Evolutionary conservation across 2,329 filamentous ascomycete genomes (phyloP).

Genomic region (Chrysosphaeria jannelii): DNA sequence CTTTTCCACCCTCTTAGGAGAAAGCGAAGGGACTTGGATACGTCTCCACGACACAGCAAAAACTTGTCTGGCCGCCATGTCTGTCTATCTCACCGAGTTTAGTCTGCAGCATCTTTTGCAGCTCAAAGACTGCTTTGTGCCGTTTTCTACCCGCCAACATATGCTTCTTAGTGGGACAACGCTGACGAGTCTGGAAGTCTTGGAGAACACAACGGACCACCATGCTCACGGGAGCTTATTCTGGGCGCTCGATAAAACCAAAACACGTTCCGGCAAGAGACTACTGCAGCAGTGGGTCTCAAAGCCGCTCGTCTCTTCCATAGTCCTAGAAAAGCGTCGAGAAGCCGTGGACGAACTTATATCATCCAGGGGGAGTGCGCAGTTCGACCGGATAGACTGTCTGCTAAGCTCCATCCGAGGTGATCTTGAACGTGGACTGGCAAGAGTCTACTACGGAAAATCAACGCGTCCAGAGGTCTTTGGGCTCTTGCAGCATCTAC

Average conservation of each 20-base stretch:
- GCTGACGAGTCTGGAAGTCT: constrained; percentile 76
- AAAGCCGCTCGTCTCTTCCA: constrained; percentile 52
- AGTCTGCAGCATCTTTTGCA: constrained; percentile 87
- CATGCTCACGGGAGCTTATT: constrained; percentile 66
- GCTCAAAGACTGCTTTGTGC: constrained; percentile 86
- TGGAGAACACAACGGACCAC: constrained; percentile 77
- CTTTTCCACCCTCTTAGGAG: too few relatives aligned
- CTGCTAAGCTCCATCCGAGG: constrained; percentile 31
- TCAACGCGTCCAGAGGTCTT: constrained; percentile 74
- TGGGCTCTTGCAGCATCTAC: constrained; percentile 56
- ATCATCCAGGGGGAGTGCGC: constrained; percentile 26
- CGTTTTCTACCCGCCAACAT: constrained; percentile 76
- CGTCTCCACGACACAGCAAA: too few relatives aligned
- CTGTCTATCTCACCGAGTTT: constrained; percentile 72
- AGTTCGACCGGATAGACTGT: constrained; percentile 42
- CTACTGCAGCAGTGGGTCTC: constrained; percentile 88
- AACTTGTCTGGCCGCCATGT: constrained; percentile 92
- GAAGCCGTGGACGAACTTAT: constrained; percentile 67
- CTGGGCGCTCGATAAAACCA: constrained; percentile 82
- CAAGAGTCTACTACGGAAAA: constrained; percentile 92
- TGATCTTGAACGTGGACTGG: constrained; percentile 76
- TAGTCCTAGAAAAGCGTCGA: constrained; percentile 46
- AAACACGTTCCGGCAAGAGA: constrained; percentile 66
- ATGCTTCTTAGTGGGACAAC: constrained; percentile 95
- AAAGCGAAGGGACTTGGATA: too few relatives aligned